phyloP scores from a whole-genome alignment of 148 eudicot species.

The Spergularia marina region DNA sequence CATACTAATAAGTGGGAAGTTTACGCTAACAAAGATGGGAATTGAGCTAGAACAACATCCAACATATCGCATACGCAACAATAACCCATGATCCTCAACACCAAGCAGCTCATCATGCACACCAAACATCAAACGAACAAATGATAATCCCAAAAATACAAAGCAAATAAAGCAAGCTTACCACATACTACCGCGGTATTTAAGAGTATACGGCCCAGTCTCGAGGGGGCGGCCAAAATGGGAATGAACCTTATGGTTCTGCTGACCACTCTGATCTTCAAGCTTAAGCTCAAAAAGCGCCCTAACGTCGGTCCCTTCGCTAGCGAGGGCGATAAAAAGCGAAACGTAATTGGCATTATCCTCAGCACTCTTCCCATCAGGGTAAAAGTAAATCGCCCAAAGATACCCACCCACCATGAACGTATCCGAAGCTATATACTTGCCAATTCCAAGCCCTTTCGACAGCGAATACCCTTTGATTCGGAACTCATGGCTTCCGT shows the following conservation, averaged over 20 bases:
- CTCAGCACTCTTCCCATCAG: slow-evolving; percentile 56
- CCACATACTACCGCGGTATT: slow-evolving; percentile 63
- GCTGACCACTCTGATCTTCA: slow-evolving; percentile 56
- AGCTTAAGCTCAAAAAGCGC: slow-evolving; percentile 54
- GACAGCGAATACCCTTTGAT: slow-evolving; percentile 43
- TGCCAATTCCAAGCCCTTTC: slow-evolving; percentile 50
- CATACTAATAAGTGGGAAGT: too few species aligned
- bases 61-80: too few species aligned
- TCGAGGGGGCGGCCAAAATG: slow-evolving; percentile 48
- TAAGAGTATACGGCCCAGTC: slow-evolving; percentile 53
- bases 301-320: slow-evolving; percentile 51
- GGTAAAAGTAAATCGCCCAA: slow-evolving; percentile 60
- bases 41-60: too few species aligned
- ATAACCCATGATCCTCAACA: too few species aligned
- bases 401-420: slow-evolving; percentile 49
- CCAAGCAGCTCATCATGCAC: background rate
- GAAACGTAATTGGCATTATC: slow-evolving; percentile 46
- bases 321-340: slow-evolving; percentile 51
- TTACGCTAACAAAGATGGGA: too few species aligned
- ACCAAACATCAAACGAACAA: background rate
- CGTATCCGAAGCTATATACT: slow-evolving; percentile 47
- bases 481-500: slow-evolving; percentile 46
- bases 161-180: slow-evolving; percentile 16
- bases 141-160: background rate
- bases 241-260: slow-evolving; percentile 44